Evolutionary conservation across 208 protist genomes (phyloP), one percentile per base, ranked within the genome.

Genomic region (Acanthamoeba healyi): DNA sequence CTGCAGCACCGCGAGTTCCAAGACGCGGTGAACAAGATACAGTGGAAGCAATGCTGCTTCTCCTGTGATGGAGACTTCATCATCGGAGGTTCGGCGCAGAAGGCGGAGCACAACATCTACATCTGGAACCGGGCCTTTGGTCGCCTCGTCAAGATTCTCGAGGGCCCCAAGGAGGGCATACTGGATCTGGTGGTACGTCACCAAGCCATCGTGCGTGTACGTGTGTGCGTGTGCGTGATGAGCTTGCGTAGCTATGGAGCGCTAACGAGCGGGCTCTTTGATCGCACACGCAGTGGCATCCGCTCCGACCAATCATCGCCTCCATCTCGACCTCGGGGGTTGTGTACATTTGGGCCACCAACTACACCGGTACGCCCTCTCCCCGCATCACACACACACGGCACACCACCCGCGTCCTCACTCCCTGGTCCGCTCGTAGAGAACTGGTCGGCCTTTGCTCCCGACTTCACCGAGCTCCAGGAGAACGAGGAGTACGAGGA

Each of bases 391-490:
- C 22, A 61, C 15, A 26, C 54, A 61, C n/a, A n/a, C n/a, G 10
- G 58, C 29, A 1, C 34, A 7, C 36, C 26, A 12, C 14, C 9
- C 19, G 9, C 17, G 3, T 38, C 26, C 1, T 4, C 14, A 72
- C 2, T 17, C 26, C 22, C 54, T 61, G 12, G 54, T 26, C 22
- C 54, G n/a, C n/a, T n/a, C n/a, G n/a, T 61, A 91, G 84, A 97
- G 70, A 97, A 96, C 88, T 98, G 96, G 96, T 96, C 93, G 51
- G 97, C 96, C 17, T 98, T 97, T 86, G 97, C 96, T 3, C 97
- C 97, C 2, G 96, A 97, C 46, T 98, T 98, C 79, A 95, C 91
- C 54, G 97, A 97, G 42, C 81, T 97, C 12, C 95, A 97, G 19
- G 95, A 97, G 58, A 98, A 97, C 70, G 94, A 86, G 29, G 96